Conservation (phyloP, 352 stramenopile species). For the Phytophthora tubulina region DNA sequence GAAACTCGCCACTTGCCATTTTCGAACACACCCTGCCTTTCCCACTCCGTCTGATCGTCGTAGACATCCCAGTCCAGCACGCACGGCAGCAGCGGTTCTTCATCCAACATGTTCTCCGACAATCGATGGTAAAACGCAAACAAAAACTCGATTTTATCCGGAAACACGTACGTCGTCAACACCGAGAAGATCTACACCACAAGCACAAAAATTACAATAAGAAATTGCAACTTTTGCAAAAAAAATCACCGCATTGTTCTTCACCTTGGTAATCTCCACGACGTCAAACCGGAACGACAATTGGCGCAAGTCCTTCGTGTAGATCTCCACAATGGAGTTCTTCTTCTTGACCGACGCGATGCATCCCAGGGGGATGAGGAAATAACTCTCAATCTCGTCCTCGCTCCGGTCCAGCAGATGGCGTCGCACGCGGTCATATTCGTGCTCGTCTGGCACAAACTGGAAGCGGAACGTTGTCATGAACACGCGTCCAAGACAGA, state of each 20-base stretch:
- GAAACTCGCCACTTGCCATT: constrained; percentile 74
- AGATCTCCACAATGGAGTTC: constrained; percentile 77
- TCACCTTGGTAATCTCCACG: constrained; percentile 73
- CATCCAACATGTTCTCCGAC: constrained; percentile 52
- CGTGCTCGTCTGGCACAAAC: constrained; percentile 74
- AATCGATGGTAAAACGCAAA: constrained; percentile 89
- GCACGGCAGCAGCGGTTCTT: constrained; percentile 64
- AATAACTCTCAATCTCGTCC: constrained; percentile 83
- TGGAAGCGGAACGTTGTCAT: constrained; percentile 91
- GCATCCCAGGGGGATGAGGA: constrained; percentile 75
- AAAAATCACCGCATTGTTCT: not conserved
- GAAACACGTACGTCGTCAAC: constrained; percentile 86
- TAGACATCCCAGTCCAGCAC: constrained; percentile 79
- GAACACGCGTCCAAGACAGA: constrained; percentile 76
- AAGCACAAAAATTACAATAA: constrained; percentile 18
- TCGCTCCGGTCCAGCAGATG: constrained; percentile 67
- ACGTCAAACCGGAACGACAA: constrained; percentile 82
- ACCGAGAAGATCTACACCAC: constrained; percentile 73
- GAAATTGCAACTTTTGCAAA: not conserved
- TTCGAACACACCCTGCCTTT: constrained; percentile 77
- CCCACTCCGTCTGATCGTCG: constrained; percentile 68
- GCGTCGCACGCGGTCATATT: constrained; percentile 57
- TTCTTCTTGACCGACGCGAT: constrained; percentile 87
- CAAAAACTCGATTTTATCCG: constrained; percentile 84
- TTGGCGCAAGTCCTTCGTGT: constrained; percentile 82